Conservation (phyloP, 2,329 filamentous ascomycete genomes). For the Epichloe uncinata region DNA sequence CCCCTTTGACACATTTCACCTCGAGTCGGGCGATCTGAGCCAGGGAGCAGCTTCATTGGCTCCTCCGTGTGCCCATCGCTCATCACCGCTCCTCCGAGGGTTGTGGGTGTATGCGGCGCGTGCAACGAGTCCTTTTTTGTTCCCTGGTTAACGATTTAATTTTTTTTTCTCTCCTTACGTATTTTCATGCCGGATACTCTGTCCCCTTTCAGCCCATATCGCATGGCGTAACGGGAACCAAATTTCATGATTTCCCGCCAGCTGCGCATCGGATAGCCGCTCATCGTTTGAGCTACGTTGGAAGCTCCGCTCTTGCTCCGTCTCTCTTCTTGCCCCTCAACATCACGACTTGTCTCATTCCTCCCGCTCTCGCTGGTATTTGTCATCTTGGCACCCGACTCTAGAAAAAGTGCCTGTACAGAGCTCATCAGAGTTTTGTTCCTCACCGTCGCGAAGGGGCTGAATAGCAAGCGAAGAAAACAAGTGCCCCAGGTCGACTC, state of each 20-base stretch:
- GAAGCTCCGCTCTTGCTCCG: background rate
- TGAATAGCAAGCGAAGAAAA: background rate
- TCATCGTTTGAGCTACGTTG: background rate
- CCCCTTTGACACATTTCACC: constrained; percentile 5
- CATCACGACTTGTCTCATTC: background rate
- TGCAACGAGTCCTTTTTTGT: constrained; percentile 1
- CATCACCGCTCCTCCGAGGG: constrained; percentile 7
- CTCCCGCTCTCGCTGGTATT: background rate
- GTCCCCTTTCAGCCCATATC: background rate
- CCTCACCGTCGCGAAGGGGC: background rate
- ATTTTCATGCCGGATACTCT: background rate
- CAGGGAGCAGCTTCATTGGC: constrained; percentile 9
- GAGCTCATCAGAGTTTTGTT: background rate
- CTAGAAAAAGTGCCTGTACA: background rate
- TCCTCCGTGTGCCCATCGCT: background rate
- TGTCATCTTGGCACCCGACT: background rate
- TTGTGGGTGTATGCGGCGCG: background rate
- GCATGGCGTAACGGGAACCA: background rate
- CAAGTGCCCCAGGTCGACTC: background rate
- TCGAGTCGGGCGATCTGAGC: constrained; percentile 6
- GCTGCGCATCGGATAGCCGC: background rate
- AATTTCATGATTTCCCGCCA: background rate
- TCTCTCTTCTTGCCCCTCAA: background rate
- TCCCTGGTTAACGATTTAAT: background rate
- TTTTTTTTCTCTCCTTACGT: background rate